Conservation (phyloP, 306 rosid genomes). For the Malus sieversii region DNA sequence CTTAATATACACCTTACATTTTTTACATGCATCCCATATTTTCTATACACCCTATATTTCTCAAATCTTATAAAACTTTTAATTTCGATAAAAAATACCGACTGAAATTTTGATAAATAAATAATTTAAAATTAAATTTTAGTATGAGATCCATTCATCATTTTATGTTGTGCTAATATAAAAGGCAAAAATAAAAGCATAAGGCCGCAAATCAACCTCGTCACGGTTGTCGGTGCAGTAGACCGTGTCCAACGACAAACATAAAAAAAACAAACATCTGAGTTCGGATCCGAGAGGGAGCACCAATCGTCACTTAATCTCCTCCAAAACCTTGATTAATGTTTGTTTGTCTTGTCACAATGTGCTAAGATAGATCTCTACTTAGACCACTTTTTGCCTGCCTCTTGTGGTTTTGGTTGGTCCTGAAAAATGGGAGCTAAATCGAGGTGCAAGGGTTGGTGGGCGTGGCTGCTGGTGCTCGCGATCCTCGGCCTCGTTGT, state of each 20-base stretch:
- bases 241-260: too few species aligned
- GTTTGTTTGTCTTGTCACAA: background rate
- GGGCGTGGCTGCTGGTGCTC: conserved; percentile 61
- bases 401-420: background rate
- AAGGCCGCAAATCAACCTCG: too few species aligned
- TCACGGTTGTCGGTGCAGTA: too few species aligned
- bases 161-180: rapidly evolving
- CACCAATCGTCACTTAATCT: background rate
- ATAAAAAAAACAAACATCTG: background rate
- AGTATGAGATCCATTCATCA: too few species aligned
- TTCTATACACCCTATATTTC: too few species aligned
- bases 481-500: conserved; percentile 49
- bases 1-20: too few species aligned
- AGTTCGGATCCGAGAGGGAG: background rate
- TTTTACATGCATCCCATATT: too few species aligned
- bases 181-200: too few species aligned
- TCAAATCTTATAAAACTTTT: too few species aligned
- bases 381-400: background rate
- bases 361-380: conserved; percentile 34
- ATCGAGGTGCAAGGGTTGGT: conserved; percentile 52
- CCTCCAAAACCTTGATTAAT: background rate
- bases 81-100: rapidly evolving
- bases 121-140: too few species aligned
- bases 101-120: too few species aligned
- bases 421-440: conserved; percentile 45